Base-by-base conservation (phyloP, 257 asterid genomes). In the Solanum ossicruentum region DNA sequence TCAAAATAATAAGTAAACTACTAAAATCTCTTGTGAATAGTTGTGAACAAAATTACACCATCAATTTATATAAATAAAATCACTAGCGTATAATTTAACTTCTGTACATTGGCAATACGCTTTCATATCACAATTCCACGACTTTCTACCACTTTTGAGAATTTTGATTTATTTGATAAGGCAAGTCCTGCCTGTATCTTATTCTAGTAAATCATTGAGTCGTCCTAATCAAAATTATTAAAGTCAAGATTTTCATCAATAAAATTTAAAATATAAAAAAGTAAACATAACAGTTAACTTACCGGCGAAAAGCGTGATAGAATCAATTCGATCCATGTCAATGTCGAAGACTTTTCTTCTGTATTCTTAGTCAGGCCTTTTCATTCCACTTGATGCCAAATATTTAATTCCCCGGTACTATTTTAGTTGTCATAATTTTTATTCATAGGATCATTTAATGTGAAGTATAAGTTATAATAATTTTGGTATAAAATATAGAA, bases 311-410 rank as follows among this genome's bases (percentile, higher is more conserved):
- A 12, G 26, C 0, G 20, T 13, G 18, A 28, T 13, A 13, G 45
- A 66, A 66, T 66, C 28, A 13, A 66, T 66, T 66, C 45, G n/a
- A 8, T 66, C 18, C 52, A 39, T 70, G 32, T 71, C 52, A 45
- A 2, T 71, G 11, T 41, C 80, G n/a, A 13, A 45, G 57, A 73
- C 58, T 73, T 71, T 43, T 71, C 56, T 20, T 71, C 6, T 11
- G n/a, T 36, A 71, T 71, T 71, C 80, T 20, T 71, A 20, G 43
- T 10, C 56, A 20, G 57, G 32, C 12, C 6, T n/a, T 72, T 12
- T 73, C 57, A 73, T 45, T 73, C 49, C 49, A 32, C 75, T 73
- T n/a, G 58, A n/a, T 73, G 58, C 58, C 41, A 45, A 39, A n/a
- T 13, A 5, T 36, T 36, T 36, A 36, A 0, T 36, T 36, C 6